These are phyloP conservation scores for Ceratobasidium sp. DNA, from an alignment of 1,284 basidiomycete species.

Conservation along the genomic window DNA sequence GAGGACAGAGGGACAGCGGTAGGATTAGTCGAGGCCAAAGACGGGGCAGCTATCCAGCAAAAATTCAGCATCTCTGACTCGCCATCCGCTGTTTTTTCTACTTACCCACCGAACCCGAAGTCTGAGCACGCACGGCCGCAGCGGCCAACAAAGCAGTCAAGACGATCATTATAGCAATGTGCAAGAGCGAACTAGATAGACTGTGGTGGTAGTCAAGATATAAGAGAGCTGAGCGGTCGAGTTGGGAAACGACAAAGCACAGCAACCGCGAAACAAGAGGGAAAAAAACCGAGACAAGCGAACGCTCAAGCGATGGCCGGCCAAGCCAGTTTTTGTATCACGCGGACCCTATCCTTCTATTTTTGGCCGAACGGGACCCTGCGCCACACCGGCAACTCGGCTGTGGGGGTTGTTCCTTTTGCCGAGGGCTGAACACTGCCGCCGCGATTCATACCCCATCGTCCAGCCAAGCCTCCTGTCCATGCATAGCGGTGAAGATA, in stretches of 20 bases:
- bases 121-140: constrained; percentile 20
- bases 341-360: neutral
- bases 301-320: neutral
- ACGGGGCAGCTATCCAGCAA: constrained; percentile 12
- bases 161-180: neutral
- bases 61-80: neutral
- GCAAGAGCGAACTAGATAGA: neutral
- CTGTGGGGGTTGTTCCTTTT: neutral
- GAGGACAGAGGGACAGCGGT: constrained; percentile 54
- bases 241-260: constrained; percentile 35
- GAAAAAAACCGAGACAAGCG: constrained; percentile 8
- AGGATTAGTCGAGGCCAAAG: constrained; percentile 42
- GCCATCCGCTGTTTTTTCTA: neutral
- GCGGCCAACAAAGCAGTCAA: constrained; percentile 22
- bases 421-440: neutral
- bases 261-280: neutral
- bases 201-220: neutral
- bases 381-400: neutral
- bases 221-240: constrained; percentile 7
- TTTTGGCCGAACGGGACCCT: constrained; percentile 15
- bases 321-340: constrained; percentile 4
- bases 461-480: neutral
- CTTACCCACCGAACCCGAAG: constrained; percentile 7
- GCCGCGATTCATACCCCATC: neutral
- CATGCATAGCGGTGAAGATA: neutral